Evolutionary conservation across 371 early-diverging fungal species (phyloP).

Genomic region (Homolaphlyctis polyrhiza): DNA sequence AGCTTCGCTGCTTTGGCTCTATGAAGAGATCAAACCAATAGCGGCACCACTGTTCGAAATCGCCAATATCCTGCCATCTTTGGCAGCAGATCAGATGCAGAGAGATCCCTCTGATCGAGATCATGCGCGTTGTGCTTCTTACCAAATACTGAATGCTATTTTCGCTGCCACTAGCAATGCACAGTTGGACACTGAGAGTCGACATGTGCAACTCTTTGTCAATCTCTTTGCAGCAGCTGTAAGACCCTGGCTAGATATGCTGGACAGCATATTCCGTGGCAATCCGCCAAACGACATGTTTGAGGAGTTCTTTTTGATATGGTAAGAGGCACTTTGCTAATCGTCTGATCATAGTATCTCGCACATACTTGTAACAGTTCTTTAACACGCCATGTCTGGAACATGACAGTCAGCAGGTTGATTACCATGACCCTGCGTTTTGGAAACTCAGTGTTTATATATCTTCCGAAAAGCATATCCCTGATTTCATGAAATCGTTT

Average conservation of each 20-base stretch:
- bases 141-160: too few relatives aligned
- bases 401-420: not conserved
- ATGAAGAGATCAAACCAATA: not conserved
- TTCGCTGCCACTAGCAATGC: too few relatives aligned
- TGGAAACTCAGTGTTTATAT: not conserved
- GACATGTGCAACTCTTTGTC: not conserved
- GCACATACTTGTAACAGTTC: not conserved
- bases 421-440: too few relatives aligned
- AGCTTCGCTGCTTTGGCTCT: not conserved
- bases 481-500: not conserved
- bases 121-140: too few relatives aligned
- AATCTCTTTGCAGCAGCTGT: not conserved
- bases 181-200: not conserved
- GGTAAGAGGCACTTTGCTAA: not conserved
- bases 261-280: not conserved
- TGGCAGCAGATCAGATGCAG: too few relatives aligned
- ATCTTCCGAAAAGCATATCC: not conserved
- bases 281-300: not conserved
- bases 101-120: too few relatives aligned
- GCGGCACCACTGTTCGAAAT: not conserved
- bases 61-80: too few relatives aligned
- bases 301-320: conserved; percentile 1
- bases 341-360: too few relatives aligned
- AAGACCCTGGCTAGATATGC: not conserved
- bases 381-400: not conserved